Evolutionary conservation across 768 basidiomycete genomes (phyloP), one percentile per base, ranked within the genome.

Genomic region (Pseudohyphozyma bogoriensis): DNA sequence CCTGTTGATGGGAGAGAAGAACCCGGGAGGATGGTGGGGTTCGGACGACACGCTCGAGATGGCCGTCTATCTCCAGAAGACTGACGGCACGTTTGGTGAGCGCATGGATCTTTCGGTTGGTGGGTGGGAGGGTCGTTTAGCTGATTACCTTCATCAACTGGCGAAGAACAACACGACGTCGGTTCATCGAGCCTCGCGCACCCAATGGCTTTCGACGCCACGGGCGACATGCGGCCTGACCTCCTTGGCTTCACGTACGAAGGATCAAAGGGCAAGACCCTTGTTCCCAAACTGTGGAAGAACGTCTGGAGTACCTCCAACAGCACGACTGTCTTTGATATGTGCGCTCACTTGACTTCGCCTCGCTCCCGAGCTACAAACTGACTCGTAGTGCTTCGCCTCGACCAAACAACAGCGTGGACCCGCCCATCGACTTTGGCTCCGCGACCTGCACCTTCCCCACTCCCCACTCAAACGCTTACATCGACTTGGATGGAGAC

Each of bases 401-500:
- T 3, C 28, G 40, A 24, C 1, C 8, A 4, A 11, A 7, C 22
- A 33, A n/a, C 60, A 69, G 65, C 1, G 9, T 56, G 13, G 60
- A 62, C 32, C 44, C 64, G 1, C 62, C 67, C 1, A 35, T 70
- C 32, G 60, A 68, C 58, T 51, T 60, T 37, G n/a, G 35, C 6
- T 4, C 20, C 58, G 67, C 56, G 59, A 32, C 29, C 45, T 99
- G 95, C 74, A 79, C 75, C 13, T 72, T 89, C n/a, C 81, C 87
- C 15, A 83, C 85, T 64, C 92, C 93, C 8, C 95, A 97, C 71
- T 90, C 87, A 71, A 95, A 92, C 73, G 92, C 91, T 0, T 85
- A 91, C 22, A 81, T 97, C 7, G 95, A 99, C 70, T 76, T 99
- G 40, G 82, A 97, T 63, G 95, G 95, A 16, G 95, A 99, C 73